Conservation (phyloP, 1,139 yeast genomes). For the Diutina mesorugosa region DNA sequence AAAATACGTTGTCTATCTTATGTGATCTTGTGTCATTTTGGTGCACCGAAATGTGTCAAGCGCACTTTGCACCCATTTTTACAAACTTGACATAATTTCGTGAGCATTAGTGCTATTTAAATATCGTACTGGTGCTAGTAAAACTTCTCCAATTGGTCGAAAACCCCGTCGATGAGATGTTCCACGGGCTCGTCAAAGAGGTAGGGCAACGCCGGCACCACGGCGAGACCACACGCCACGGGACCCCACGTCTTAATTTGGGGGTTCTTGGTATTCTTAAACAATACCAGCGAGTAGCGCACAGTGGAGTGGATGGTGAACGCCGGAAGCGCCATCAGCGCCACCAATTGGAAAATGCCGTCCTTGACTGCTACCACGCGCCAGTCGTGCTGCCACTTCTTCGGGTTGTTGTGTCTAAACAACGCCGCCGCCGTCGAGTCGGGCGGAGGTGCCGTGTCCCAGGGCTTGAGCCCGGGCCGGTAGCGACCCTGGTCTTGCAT, state of each 20-base stretch:
- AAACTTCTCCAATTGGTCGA: conserved; percentile 26
- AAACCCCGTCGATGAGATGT: conserved; percentile 48
- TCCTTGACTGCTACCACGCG: conserved; percentile 50
- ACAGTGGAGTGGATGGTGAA: conserved; percentile 76
- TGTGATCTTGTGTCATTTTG: not conserved
- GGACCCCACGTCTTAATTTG: conserved; percentile 56
- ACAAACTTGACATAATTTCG: not conserved
- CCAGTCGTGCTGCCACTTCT: conserved; percentile 43
- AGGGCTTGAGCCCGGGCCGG: conserved; percentile 51
- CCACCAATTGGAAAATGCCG: conserved; percentile 68
- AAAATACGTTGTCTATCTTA: no score
- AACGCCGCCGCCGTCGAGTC: not conserved
- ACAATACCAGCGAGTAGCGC: conserved; percentile 48
- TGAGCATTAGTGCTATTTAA: no score
- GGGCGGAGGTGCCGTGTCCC: conserved; percentile 33
- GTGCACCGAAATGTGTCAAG: not conserved
- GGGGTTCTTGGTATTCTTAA: conserved; percentile 30
- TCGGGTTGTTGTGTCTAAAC: conserved; percentile 4
- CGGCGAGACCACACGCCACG: conserved; percentile 60
- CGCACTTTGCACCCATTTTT: not conserved
- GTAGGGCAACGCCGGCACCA: conserved; percentile 71
- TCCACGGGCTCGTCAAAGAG: conserved; percentile 79
- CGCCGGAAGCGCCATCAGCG: conserved; percentile 82
- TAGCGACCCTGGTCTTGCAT: conserved; percentile 57
- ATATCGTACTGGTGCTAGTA: not conserved